A percentile compares a stretch with the other conserved stretches of the same genome.
phyloP scores from a whole-genome alignment of 2,329 filamentous ascomycete genomes.

The Penicillium sp. region DNA sequence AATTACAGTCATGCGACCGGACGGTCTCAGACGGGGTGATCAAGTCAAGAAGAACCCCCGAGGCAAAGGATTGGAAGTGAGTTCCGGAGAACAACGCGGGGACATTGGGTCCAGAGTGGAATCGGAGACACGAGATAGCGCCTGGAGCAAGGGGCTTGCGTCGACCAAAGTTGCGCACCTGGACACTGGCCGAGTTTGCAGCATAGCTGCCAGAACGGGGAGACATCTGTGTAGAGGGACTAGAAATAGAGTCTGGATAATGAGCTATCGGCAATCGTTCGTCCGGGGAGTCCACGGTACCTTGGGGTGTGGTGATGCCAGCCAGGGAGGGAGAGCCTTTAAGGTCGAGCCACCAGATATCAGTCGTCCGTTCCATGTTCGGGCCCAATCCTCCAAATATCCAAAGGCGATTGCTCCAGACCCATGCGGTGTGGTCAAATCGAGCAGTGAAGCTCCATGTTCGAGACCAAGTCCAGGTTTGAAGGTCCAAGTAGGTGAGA shows the following conservation, averaged over 20 bases:
- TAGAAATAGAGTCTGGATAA: constrained; percentile 38
- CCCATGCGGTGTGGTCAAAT: constrained; percentile 93
- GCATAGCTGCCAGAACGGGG: constrained; percentile 60
- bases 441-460: constrained; percentile 93
- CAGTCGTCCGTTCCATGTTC: constrained; percentile 94
- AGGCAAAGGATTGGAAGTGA: constrained; percentile 94
- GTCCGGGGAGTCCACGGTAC: constrained; percentile 47
- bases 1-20: constrained; percentile 79
- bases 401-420: constrained; percentile 92
- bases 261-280: constrained; percentile 36
- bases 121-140: constrained; percentile 84
- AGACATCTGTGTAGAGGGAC: constrained; percentile 34
- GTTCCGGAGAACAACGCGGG: constrained; percentile 87
- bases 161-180: constrained; percentile 55
- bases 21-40: constrained; percentile 89
- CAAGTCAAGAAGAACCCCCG: constrained; percentile 88
- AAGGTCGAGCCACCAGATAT: constrained; percentile 96
- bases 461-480: constrained; percentile 96
- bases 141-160: constrained; percentile 68
- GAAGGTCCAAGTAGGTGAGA: constrained; percentile 93
- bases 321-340: constrained; percentile 81
- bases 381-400: constrained; percentile 93
- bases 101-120: constrained; percentile 81
- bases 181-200: constrained; percentile 66
- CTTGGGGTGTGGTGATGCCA: constrained; percentile 65